phyloP scores from a whole-genome alignment of 768 basidiomycete species.

The Leccinellum albellum region DNA sequence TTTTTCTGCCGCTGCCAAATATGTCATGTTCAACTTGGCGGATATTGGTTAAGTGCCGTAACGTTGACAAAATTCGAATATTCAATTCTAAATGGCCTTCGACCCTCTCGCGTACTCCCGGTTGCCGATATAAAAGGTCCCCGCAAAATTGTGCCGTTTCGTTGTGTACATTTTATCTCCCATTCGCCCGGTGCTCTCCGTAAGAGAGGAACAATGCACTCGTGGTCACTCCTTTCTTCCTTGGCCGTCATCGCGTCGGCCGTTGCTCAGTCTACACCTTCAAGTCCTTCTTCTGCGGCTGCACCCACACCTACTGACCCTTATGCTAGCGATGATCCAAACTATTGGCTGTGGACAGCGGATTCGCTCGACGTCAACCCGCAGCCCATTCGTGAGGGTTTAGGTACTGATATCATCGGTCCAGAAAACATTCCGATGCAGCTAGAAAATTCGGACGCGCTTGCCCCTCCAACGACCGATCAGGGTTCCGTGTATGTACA shows the following conservation, averaged over 20 bases:
- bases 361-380: constrained; percentile 26
- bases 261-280: constrained; percentile 16
- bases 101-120: constrained; percentile 1
- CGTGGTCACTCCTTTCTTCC: constrained; percentile 28
- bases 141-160: neutral
- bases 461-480: constrained; percentile 65
- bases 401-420: constrained; percentile 50
- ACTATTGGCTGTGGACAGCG: constrained; percentile 39
- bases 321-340: constrained; percentile 44
- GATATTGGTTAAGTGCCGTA: neutral
- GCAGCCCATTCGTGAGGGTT: constrained; percentile 41
- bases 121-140: constrained; percentile 22
- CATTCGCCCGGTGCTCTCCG: constrained; percentile 11
- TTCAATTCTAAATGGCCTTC: neutral
- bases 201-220: constrained; percentile 19
- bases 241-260: constrained; percentile 20
- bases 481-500: constrained; percentile 42
- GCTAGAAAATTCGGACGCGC: constrained; percentile 50
- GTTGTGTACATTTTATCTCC: constrained; percentile 22
- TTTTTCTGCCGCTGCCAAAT: neutral
- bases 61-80: neutral
- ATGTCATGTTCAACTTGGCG: neutral
- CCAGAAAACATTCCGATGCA: constrained; percentile 56
- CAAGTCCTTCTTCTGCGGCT: constrained; percentile 26
- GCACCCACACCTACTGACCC: constrained; percentile 42